Base-by-base conservation (phyloP, 306 rosid genomes). In the Sphenostylis stenocarpa region DNA sequence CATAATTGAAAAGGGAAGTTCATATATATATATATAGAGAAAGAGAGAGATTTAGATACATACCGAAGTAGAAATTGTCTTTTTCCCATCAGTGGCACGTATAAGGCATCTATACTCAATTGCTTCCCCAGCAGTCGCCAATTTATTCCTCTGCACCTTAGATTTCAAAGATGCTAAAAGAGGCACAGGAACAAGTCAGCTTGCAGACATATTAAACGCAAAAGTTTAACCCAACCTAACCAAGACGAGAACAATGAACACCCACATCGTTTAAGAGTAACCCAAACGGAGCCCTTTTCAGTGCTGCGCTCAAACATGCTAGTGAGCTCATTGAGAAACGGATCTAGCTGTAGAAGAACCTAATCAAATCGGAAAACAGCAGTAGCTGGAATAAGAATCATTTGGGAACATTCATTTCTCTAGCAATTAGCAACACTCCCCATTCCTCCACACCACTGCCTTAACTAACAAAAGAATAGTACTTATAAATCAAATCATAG, bases 261-360 rank as follows among this genome's bases (percentile, higher is more conserved):
- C 72, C 48, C 78, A 96, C 99, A 96, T 91, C 99, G 86, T 72
- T 96, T 92, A 51, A 92, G 96, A 51, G 97, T 96, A 57, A 96
- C 99, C 99, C 97, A 96, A 44, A 92, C 96, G 1, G 99, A 86
- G n/a, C 98, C 97, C 66, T 84, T 87, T 78, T 91, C 94, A 0
- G 84, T 88, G 84, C 85, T 92, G 26, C 83, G 89, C 88, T 89
- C 97, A 39, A 91, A 92, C 97, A 96, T 89, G 91, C 90, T 88
- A 24, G 97, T 96, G 56, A 96, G 97, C 70, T 96, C 99, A 85
- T 91, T 96, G 72, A 96, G 99, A 80, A 96, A 96, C 2, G 97
- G 99, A 63, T 96, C 99, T 61, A 77, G 84, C 86, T 89, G 99
- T 57, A 92, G 75, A 70, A 88, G 84, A 86, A 92, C 99, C 99